Percentiles rank a stretch among this genome's conserved stretches.
Evolutionary conservation across 345 rosid genomes (phyloP).

Genomic region (Camelina laxa): DNA sequence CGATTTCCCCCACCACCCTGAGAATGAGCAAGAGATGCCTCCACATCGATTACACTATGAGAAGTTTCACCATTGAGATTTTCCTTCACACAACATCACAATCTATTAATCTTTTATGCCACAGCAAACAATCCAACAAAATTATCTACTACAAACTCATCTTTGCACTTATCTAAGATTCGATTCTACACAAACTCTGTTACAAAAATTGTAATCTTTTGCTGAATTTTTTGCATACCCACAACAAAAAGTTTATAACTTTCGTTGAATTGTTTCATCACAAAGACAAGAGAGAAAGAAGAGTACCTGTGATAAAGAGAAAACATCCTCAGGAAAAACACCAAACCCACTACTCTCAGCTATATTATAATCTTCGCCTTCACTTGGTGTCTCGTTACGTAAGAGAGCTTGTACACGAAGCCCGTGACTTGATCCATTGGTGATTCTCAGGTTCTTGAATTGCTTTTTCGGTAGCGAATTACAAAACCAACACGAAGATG

Average conservation of each 20-base stretch:
- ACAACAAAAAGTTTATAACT: not conserved
- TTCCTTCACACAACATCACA: conserved; percentile 62
- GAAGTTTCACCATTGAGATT: conserved; percentile 48
- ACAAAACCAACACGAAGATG: conserved; percentile 44
- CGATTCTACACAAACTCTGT: conserved; percentile 23
- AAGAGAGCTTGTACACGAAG: conserved; percentile 55
- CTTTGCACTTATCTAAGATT: conserved; percentile 25
- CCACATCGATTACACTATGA: conserved; percentile 52
- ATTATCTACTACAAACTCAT: conserved; percentile 33
- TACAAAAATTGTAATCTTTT: not conserved
- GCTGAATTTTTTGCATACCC: not conserved
- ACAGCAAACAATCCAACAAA: conserved; percentile 41
- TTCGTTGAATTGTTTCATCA: not conserved
- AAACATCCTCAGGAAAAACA: conserved; percentile 50
- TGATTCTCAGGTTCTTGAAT: conserved; percentile 54
- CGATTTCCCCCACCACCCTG: conserved; percentile 78
- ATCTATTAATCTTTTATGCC: conserved; percentile 46
- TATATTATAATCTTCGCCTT: conserved; percentile 52
- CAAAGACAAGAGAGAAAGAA: not conserved
- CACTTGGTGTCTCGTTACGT: conserved; percentile 49
- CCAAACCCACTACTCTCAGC: conserved; percentile 48
- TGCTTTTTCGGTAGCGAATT: conserved; percentile 42
- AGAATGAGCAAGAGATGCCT: conserved; percentile 51
- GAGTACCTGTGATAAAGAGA: conserved; percentile 64
- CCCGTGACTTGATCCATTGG: conserved; percentile 41